These are phyloP conservation scores for Corrigiola litoralis DNA, from an alignment of 179 eudicot genomes.

Conservation along the genomic window DNA sequence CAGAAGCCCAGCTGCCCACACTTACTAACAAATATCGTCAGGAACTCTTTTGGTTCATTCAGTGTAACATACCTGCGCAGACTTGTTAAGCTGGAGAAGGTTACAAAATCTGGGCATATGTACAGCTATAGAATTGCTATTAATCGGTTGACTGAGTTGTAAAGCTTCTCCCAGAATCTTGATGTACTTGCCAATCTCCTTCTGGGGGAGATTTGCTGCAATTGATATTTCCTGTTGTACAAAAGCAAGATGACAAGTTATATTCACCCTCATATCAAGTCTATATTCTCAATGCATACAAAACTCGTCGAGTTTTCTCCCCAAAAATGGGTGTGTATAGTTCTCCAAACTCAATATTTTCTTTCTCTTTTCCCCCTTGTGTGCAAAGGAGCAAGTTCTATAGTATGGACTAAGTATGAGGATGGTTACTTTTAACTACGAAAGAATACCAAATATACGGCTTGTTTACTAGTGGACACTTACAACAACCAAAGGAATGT, in stretches of 20 bases:
- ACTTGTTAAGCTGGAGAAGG: conserved; percentile 94
- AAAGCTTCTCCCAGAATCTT: conserved; percentile 97
- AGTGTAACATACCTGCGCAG: conserved; percentile 73
- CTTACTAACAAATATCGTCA: neutral
- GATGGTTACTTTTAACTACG: too few relatives aligned
- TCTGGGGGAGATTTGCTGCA: conserved; percentile 95
- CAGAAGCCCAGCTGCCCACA: neutral
- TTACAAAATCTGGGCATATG: conserved; percentile 98
- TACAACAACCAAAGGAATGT: too few relatives aligned
- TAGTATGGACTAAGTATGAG: too few relatives aligned
- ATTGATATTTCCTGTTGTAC: conserved; percentile 76
- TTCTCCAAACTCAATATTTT: too few relatives aligned
- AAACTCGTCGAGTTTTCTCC: too few relatives aligned
- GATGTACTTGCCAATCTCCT: conserved; percentile 97
- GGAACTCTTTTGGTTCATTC: too few relatives aligned
- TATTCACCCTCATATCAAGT: neutral
- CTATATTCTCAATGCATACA: neutral
- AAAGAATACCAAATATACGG: too few relatives aligned
- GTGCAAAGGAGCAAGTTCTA: too few relatives aligned
- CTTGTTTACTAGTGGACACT: too few relatives aligned
- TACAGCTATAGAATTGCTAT: conserved; percentile 94
- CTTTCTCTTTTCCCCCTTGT: too few relatives aligned
- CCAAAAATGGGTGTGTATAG: too few relatives aligned
- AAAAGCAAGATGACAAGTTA: conserved; percentile 4
- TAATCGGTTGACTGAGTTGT: conserved; percentile 89